These are phyloP conservation scores for Abortiporus biennis DNA, from an alignment of 1,284 basidiomycete species.

Conservation along the genomic window DNA sequence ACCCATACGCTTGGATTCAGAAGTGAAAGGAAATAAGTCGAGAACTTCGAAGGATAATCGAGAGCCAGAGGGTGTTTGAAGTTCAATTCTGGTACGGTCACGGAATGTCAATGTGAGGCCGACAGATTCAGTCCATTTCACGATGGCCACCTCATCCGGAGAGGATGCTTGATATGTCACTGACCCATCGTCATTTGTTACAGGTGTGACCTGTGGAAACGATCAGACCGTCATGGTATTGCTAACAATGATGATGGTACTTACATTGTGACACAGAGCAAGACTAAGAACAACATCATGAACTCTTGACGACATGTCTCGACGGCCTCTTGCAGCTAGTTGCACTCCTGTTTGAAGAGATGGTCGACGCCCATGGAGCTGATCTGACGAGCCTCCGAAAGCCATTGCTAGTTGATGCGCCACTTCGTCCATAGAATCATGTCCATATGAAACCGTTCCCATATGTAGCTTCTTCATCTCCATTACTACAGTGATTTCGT, in stretches of 20 bases:
- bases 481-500: constrained; percentile 71
- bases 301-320: constrained; percentile 95
- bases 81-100: constrained; percentile 81
- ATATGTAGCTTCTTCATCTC: constrained; percentile 98
- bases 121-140: constrained; percentile 96
- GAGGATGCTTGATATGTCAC: constrained; percentile 98
- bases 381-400: constrained; percentile 59
- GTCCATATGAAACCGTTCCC: constrained; percentile 97
- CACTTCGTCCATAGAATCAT: constrained; percentile 98
- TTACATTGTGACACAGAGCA: constrained; percentile 93
- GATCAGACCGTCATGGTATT: not conserved
- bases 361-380: constrained; percentile 39
- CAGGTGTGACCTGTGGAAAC: constrained; percentile 79
- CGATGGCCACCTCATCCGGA: constrained; percentile 98
- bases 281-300: constrained; percentile 91
- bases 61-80: constrained; percentile 63
- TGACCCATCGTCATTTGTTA: constrained; percentile 88
- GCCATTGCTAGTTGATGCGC: constrained; percentile 80
- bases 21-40: constrained; percentile 96
- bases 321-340: constrained; percentile 74
- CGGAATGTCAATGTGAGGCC: constrained; percentile 85
- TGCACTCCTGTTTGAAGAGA: constrained; percentile 70
- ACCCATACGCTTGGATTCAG: constrained; percentile 98
- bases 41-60: constrained; percentile 80
- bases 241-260: constrained; percentile 17